phyloP scores from a whole-genome alignment of 2,329 filamentous ascomycete genomes.

The Sclerotinia nivalis region DNA sequence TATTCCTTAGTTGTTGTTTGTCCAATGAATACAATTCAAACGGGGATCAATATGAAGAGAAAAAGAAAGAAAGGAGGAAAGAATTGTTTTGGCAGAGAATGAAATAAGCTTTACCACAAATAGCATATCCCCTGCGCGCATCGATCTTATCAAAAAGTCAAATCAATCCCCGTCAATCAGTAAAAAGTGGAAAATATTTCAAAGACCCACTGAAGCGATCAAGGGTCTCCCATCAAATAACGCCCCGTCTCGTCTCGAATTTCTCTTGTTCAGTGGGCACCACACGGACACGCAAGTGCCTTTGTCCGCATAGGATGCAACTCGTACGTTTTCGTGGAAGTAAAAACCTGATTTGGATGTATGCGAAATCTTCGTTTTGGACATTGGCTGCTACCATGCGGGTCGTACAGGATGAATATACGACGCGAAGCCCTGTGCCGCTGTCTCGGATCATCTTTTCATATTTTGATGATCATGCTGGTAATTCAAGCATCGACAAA shows the following conservation, averaged over 20 bases:
- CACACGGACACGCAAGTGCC: conserved; percentile 12
- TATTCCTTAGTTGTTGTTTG: background rate
- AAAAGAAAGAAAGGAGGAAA: background rate
- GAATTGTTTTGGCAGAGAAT: background rate
- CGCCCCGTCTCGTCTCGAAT: conserved; percentile 4
- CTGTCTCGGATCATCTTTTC: background rate
- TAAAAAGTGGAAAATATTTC: background rate
- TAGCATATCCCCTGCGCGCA: conserved; percentile 1
- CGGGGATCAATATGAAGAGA: background rate
- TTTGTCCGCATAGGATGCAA: background rate
- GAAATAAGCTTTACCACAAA: conserved; percentile 15
- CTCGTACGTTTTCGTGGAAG: background rate
- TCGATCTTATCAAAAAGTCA: conserved; percentile 11
- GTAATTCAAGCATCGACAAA: background rate
- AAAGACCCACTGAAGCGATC: conserved; percentile 2
- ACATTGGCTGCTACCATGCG: background rate
- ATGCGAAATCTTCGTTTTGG: background rate
- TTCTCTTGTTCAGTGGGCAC: background rate
- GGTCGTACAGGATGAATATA: background rate
- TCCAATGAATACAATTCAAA: background rate
- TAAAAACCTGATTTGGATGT: background rate
- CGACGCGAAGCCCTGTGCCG: background rate
- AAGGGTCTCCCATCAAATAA: conserved; percentile 13
- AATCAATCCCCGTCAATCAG: conserved; percentile 7
- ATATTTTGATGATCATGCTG: background rate